Conservation (phyloP, 805 yeast species). For the Cyberlindnera samutprakarnensis region DNA sequence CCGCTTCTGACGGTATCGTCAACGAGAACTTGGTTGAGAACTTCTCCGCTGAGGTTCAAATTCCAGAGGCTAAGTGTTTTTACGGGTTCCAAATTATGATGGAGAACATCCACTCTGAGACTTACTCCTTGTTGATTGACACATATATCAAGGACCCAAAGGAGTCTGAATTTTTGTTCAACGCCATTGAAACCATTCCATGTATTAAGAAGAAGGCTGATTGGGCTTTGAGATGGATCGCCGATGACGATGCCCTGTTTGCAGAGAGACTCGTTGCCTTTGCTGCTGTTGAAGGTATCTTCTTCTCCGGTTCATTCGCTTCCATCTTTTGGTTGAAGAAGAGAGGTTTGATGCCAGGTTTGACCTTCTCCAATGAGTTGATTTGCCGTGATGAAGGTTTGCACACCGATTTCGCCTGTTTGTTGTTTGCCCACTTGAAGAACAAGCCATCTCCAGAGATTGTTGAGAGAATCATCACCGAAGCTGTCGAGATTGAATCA, state of each 20-base stretch:
- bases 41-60: slow-evolving; percentile 93
- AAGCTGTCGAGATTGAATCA: slow-evolving; percentile 92
- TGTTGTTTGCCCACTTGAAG: slow-evolving; percentile 85
- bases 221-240: slow-evolving; percentile 98
- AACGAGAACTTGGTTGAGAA: slow-evolving; percentile 97
- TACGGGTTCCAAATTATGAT: slow-evolving; percentile 99
- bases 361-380: slow-evolving; percentile 94
- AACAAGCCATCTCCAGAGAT: slow-evolving; percentile 78
- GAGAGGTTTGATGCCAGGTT: slow-evolving; percentile 98
- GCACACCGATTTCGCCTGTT: slow-evolving; percentile 97
- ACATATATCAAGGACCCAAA: slow-evolving; percentile 94
- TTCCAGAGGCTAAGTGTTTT: slow-evolving; percentile 97
- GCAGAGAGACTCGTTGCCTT: slow-evolving; percentile 96
- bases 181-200: slow-evolving; percentile 94
- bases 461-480: slow-evolving; percentile 82
- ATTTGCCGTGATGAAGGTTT: slow-evolving; percentile 98
- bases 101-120: slow-evolving; percentile 98
- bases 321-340: slow-evolving; percentile 98
- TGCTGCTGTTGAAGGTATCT: slow-evolving; percentile 98
- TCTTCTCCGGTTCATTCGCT: slow-evolving; percentile 97
- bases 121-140: slow-evolving; percentile 90
- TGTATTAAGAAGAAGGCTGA: slow-evolving; percentile 96
- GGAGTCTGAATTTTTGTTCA: slow-evolving; percentile 84
- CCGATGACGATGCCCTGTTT: slow-evolving; percentile 78
- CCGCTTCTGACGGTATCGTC: slow-evolving; percentile 98